Conservation (phyloP, 805 yeast genomes). For the Monosporozyma unispora region DNA sequence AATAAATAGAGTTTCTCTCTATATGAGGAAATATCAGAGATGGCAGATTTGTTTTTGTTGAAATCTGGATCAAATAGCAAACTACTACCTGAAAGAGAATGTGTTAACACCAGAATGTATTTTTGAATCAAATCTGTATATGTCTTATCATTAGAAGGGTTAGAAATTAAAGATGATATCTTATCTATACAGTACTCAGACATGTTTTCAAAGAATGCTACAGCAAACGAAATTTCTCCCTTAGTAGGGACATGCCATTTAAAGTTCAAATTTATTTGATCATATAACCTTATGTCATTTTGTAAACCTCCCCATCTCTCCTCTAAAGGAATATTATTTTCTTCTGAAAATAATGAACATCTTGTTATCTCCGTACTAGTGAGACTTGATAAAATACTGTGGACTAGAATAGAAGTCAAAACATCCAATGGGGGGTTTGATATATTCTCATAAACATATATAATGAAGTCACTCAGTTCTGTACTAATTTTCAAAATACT, state of each 20-base stretch:
- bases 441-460: conserved; percentile 23
- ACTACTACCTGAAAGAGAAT: conserved; percentile 61
- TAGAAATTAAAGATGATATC: conserved; percentile 31
- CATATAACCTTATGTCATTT: conserved; percentile 43
- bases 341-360: conserved; percentile 43
- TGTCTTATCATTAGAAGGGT: conserved; percentile 31
- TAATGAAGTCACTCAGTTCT: conserved; percentile 36
- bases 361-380: conserved; percentile 55
- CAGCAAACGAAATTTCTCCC: conserved; percentile 51
- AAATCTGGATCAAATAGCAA: conserved; percentile 67
- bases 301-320: conserved; percentile 73
- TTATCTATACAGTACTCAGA: conserved; percentile 36
- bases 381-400: conserved; percentile 55
- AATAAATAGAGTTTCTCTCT: conserved; percentile 13
- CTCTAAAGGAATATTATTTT: conserved; percentile 30
- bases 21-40: conserved; percentile 5
- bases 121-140: conserved; percentile 47
- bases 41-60: conserved; percentile 29
- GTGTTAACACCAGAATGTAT: conserved; percentile 48
- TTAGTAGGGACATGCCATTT: conserved; percentile 69
- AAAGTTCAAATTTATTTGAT: conserved; percentile 41
- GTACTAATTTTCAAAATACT: conserved; percentile 36
- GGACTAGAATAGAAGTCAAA: conserved; percentile 53
- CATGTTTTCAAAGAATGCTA: conserved; percentile 45
- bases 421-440: conserved; percentile 51